Conservation (phyloP, 352 stramenopile species). For the Phytophthora chlamydospora region DNA sequence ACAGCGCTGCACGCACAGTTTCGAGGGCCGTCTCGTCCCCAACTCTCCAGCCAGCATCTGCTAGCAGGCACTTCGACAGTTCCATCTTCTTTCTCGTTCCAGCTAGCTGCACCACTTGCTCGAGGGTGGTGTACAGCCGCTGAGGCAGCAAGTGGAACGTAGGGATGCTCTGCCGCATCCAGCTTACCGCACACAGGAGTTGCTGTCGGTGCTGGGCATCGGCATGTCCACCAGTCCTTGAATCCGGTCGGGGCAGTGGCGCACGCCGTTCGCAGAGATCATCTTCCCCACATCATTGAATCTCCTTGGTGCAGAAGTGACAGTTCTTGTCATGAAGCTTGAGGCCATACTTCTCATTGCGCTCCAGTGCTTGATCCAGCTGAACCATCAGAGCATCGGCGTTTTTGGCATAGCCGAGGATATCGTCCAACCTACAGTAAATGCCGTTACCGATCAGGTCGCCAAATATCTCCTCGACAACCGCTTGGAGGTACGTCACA, state of each 20-base stretch:
- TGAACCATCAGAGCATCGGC: no score
- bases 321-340: slow-evolving; percentile 43
- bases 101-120: no score
- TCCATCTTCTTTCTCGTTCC: no score
- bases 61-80: no score
- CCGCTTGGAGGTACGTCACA: no score
- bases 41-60: no score
- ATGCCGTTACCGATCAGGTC: slow-evolving; percentile 17
- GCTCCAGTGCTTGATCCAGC: slow-evolving; percentile 14
- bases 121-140: no score
- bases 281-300: slow-evolving; percentile 27
- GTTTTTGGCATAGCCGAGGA: slow-evolving; percentile 36
- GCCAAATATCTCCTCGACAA: no score
- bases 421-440: slow-evolving; percentile 38
- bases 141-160: slow-evolving; percentile 17
- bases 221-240: slow-evolving; percentile 30
- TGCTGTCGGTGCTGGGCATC: slow-evolving; percentile 31
- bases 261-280: slow-evolving; percentile 26
- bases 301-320: slow-evolving; percentile 25
- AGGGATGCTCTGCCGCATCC: slow-evolving; percentile 43
- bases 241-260: slow-evolving; percentile 26
- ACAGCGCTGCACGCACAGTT: no score
- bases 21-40: no score
- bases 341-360: slow-evolving; percentile 28
- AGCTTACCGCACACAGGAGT: slow-evolving; percentile 40